phyloP scores from a whole-genome alignment of 2,329 filamentous ascomycete genomes.

The Ophiocordyceps sinensis region DNA sequence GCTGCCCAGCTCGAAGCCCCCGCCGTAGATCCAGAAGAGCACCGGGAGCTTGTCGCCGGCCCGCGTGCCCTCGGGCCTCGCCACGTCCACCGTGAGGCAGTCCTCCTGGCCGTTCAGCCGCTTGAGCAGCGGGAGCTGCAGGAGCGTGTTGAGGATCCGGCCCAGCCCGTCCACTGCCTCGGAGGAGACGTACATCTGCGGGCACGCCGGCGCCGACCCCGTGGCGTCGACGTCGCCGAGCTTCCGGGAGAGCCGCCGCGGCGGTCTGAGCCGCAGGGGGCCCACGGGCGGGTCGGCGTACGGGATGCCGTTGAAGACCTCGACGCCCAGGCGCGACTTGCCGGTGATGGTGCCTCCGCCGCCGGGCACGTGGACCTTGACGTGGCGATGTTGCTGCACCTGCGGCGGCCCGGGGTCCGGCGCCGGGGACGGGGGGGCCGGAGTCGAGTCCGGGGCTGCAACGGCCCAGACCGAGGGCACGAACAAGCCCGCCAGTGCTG shows the following conservation, averaged over 20 bases:
- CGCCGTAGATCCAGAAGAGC: constrained; percentile 57
- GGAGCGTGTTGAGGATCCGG: constrained; percentile 31
- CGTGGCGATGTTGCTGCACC: too few species aligned
- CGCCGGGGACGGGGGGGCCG: too few species aligned
- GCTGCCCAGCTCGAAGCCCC: constrained; percentile 44
- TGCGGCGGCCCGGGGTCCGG: too few species aligned
- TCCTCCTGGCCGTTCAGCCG: constrained; percentile 43
- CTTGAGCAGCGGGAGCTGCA: constrained; percentile 44
- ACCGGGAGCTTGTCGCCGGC: constrained; percentile 46
- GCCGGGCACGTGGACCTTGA: too few species aligned
- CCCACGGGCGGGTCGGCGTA: constrained; percentile 1
- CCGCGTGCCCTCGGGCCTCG: constrained; percentile 41
- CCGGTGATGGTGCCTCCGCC: not conserved
- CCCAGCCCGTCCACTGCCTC: constrained; percentile 22
- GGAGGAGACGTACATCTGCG: constrained; percentile 49
- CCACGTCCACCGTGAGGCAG: constrained; percentile 46
- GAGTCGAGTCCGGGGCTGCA: too few species aligned
- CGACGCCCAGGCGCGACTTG: not conserved
- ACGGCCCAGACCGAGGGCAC: too few species aligned
- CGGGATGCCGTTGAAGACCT: not conserved
- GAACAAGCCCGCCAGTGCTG: too few species aligned
- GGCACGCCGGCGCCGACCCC: constrained; percentile 34
- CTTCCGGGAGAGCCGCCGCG: constrained; percentile 31
- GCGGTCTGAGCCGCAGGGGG: constrained; percentile 37
- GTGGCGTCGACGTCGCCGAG: constrained; percentile 37